Evolutionary conservation across 2,329 filamentous ascomycete genomes (phyloP).

Genomic region (Emergomyces orientalis): DNA sequence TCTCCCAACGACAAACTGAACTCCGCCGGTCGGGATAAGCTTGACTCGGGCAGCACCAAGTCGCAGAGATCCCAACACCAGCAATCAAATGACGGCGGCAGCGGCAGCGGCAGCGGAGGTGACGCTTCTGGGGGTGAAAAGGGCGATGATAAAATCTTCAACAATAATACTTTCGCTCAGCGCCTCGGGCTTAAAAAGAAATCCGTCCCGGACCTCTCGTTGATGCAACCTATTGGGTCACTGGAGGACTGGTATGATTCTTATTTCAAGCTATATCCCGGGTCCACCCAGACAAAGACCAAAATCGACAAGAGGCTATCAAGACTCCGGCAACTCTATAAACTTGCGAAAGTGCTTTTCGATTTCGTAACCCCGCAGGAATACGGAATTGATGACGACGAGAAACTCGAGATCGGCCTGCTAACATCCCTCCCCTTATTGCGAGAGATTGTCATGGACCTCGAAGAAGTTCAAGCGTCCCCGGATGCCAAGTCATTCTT

Average conservation of each 20-base stretch:
- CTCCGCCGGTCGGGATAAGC: slow-evolving; percentile 13
- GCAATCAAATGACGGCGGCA: slow-evolving; percentile 7
- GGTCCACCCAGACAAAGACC: slow-evolving; percentile 61
- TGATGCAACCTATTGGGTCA: slow-evolving; percentile 35
- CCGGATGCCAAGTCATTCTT: slow-evolving; percentile 92
- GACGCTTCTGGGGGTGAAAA: slow-evolving; percentile 21
- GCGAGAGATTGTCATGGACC: slow-evolving; percentile 91
- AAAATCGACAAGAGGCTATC: slow-evolving; percentile 79
- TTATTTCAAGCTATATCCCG: slow-evolving; percentile 86
- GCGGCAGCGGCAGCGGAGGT: not conserved
- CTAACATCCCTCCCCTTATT: slow-evolving; percentile 86
- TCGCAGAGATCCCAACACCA: not conserved
- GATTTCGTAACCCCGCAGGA: slow-evolving; percentile 98
- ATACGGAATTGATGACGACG: slow-evolving; percentile 88
- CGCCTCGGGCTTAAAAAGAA: slow-evolving; percentile 44
- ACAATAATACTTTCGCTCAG: slow-evolving; percentile 29
- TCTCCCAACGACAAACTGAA: slow-evolving; percentile 19
- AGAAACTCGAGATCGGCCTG: slow-evolving; percentile 97
- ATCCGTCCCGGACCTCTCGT: slow-evolving; percentile 39
- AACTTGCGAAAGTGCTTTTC: slow-evolving; percentile 86
- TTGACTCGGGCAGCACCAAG: slow-evolving; percentile 20
- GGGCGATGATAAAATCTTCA: slow-evolving; percentile 20
- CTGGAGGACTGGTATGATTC: slow-evolving; percentile 50
- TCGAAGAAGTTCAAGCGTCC: slow-evolving; percentile 94
- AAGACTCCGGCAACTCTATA: slow-evolving; percentile 85